phyloP scores from a whole-genome alignment of 805 yeast species.

The Candida qinlingensis region DNA sequence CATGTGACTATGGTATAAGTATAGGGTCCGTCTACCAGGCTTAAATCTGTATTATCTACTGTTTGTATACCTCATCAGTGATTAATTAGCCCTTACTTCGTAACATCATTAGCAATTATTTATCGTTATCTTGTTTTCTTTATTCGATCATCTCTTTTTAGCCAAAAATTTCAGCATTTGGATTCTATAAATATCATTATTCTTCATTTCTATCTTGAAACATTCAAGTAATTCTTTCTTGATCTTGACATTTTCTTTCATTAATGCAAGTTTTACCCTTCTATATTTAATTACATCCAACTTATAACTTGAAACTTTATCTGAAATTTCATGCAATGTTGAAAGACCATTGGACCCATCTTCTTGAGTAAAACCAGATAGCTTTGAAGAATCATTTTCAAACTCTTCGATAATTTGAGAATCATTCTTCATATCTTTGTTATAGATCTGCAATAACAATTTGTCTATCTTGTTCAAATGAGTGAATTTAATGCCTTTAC shows the following conservation, averaged over 20 bases:
- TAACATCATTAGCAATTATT: neutral
- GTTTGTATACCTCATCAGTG: neutral
- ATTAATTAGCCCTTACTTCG: no score
- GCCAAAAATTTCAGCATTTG: neutral
- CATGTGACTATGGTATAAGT: neutral
- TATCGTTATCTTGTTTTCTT: neutral
- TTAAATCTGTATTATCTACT: neutral
- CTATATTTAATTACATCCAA: neutral
- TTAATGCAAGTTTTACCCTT: neutral
- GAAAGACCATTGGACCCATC: no score
- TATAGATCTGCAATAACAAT: constrained; percentile 1
- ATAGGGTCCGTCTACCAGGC: neutral
- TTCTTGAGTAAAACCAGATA: no score
- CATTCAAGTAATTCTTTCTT: constrained; percentile 5
- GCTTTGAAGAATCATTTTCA: no score
- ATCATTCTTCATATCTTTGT: constrained; percentile 1
- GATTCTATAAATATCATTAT: neutral
- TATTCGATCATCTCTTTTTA: neutral
- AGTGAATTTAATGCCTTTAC: neutral
- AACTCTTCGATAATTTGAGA: neutral
- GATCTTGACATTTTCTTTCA: constrained; percentile 10
- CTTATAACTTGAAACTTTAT: neutral
- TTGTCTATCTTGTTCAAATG: neutral
- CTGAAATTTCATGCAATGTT: no score
- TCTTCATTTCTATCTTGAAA: neutral